phyloP scores from a whole-genome alignment of 768 basidiomycete species.

The Sarcodon aspratus region DNA sequence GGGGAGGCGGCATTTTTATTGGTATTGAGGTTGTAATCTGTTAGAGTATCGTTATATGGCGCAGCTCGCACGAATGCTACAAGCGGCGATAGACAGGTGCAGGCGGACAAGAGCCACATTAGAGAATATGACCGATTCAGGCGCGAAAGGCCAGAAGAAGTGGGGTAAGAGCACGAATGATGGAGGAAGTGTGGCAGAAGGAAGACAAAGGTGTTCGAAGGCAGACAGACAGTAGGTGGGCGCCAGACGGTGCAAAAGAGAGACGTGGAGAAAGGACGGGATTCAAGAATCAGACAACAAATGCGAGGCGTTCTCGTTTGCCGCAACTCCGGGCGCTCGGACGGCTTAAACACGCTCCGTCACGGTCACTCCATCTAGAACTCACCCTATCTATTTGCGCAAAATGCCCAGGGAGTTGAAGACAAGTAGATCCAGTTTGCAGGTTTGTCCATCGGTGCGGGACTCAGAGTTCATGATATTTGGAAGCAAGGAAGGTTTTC shows the following conservation, averaged over 20 bases:
- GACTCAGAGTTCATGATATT: too few relatives aligned
- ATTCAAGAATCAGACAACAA: not conserved
- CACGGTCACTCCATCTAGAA: not conserved
- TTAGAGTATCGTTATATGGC: conserved; percentile 57
- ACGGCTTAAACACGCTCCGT: not conserved
- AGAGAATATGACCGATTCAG: not conserved
- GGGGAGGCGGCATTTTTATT: conserved; percentile 62
- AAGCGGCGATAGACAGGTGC: conserved; percentile 28
- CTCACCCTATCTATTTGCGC: too few relatives aligned
- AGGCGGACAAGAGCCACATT: conserved; percentile 39
- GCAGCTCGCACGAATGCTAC: conserved; percentile 35
- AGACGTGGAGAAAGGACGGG: conserved; percentile 3
- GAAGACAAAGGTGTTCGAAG: conserved; percentile 10
- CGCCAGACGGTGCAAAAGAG: conserved; percentile 5
- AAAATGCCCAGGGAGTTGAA: too few relatives aligned
- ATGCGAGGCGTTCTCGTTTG: not conserved
- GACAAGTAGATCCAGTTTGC: too few relatives aligned
- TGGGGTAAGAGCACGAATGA: not conserved
- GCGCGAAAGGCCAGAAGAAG: not conserved
- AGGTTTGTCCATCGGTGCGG: too few relatives aligned
- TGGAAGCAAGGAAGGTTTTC: too few relatives aligned
- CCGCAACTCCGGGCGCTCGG: not conserved
- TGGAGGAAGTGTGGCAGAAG: conserved; percentile 9
- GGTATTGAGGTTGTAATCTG: conserved; percentile 67
- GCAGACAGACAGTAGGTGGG: not conserved